Percentiles rank a stretch among this genome's conserved stretches.
These are phyloP conservation scores for Thalassiosira pacifica DNA, from an alignment of 352 stramenopile species.

Conservation along the genomic window DNA sequence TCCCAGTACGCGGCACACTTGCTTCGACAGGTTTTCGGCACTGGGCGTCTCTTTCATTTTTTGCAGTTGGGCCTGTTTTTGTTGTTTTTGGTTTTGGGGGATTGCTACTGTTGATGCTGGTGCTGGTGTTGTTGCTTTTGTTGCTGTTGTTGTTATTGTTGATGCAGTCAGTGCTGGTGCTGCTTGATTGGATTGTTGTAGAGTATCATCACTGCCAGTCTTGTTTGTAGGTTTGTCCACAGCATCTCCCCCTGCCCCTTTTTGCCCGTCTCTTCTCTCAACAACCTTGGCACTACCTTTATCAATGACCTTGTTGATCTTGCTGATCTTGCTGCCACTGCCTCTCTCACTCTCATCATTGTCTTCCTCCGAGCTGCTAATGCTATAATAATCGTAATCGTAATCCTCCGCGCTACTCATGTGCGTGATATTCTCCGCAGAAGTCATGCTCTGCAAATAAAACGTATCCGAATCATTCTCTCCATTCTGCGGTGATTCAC, in stretches of 20 bases:
- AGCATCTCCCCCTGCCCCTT: neutral
- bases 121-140: neutral
- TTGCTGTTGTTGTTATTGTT: neutral
- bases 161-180: neutral
- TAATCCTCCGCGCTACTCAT: conserved; percentile 21
- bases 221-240: neutral
- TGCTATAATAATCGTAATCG: conserved; percentile 53
- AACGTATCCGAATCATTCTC: conserved; percentile 11
- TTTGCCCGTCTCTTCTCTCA: neutral
- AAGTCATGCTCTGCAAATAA: conserved; percentile 13
- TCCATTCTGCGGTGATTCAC: too few species aligned
- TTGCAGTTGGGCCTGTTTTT: neutral
- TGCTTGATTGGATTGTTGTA: neutral
- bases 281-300: too few species aligned
- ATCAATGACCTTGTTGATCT: too few species aligned
- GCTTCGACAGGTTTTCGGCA: neutral
- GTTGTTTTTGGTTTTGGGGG: neutral
- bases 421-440: conserved; percentile 29
- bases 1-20: conserved; percentile 36
- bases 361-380: conserved; percentile 3
- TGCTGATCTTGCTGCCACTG: too few species aligned
- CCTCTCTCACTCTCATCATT: neutral
- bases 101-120: neutral
- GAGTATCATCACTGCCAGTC: neutral
- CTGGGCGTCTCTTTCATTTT: neutral